Percentiles rank a stretch among this genome's conserved stretches.
Conservation (phyloP, 805 yeast genomes). For the Metschnikowia henanensis region DNA sequence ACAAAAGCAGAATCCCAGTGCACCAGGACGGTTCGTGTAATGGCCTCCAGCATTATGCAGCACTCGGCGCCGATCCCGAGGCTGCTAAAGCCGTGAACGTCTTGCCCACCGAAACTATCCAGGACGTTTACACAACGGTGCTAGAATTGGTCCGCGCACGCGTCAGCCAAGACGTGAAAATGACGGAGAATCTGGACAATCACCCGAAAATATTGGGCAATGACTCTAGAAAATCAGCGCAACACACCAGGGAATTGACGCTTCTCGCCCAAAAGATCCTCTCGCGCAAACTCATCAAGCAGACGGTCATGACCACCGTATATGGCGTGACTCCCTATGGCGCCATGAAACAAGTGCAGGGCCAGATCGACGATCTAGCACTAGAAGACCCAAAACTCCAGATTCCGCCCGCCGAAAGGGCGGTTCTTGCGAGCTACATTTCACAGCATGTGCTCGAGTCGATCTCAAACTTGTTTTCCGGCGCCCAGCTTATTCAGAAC, state of each 20-base stretch:
- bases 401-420: background rate
- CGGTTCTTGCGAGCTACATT: conserved; percentile 11
- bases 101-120: conserved; percentile 21
- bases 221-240: too few relatives aligned
- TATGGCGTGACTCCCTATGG: conserved; percentile 44
- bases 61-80: conserved; percentile 35
- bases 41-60: conserved; percentile 48
- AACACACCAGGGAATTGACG: too few relatives aligned
- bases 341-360: conserved; percentile 34
- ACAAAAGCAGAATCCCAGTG: conserved; percentile 32
- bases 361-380: conserved; percentile 19
- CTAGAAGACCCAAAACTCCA: background rate
- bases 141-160: conserved; percentile 23
- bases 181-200: too few relatives aligned
- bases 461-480: conserved; percentile 28
- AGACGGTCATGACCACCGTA: conserved; percentile 46
- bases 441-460: conserved; percentile 15
- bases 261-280: too few relatives aligned
- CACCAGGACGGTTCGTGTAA: conserved; percentile 48
- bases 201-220: conserved; percentile 18
- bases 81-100: conserved; percentile 44
- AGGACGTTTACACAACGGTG: conserved; percentile 38
- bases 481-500: conserved; percentile 33
- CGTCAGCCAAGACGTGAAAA: background rate
- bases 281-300: conserved; percentile 36